These are phyloP conservation scores for Coprinellus micaceus DNA, from an alignment of 768 basidiomycete genomes.

Conservation along the genomic window DNA sequence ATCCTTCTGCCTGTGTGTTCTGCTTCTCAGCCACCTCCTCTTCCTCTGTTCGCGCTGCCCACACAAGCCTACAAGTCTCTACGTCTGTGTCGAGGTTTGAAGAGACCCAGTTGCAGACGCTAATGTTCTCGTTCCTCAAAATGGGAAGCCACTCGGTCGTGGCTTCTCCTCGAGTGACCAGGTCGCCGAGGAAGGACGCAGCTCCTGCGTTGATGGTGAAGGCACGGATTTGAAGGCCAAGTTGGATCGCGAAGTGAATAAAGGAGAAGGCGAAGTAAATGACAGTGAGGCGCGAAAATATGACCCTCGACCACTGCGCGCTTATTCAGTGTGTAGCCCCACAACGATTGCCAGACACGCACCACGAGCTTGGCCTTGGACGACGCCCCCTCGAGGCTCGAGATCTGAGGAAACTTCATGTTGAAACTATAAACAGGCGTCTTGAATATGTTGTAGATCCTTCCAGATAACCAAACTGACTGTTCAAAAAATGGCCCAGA, in stretches of 20 bases:
- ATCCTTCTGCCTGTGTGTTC: too few relatives aligned
- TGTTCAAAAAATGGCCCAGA: slow-evolving; percentile 4
- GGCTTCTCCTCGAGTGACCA: slow-evolving; percentile 49
- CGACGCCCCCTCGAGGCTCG: not conserved
- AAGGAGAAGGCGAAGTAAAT: slow-evolving; percentile 67
- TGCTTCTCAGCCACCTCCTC: too few relatives aligned
- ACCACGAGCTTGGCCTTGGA: slow-evolving; percentile 8
- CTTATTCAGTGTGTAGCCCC: too few relatives aligned
- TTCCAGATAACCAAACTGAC: too few relatives aligned
- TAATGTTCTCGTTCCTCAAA: slow-evolving; percentile 44
- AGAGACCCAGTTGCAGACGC: slow-evolving; percentile 56
- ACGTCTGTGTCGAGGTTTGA: slow-evolving; percentile 33
- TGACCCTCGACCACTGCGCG: slow-evolving; percentile 63
- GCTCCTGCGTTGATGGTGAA: slow-evolving; percentile 63
- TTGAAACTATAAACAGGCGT: not conserved
- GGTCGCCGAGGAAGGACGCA: slow-evolving; percentile 45
- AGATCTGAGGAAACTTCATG: slow-evolving; percentile 21
- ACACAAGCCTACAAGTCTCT: slow-evolving; percentile 50
- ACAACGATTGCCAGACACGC: too few relatives aligned
- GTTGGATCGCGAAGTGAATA: slow-evolving; percentile 62
- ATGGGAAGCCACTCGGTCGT: slow-evolving; percentile 50
- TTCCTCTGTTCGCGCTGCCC: slow-evolving; percentile 30
- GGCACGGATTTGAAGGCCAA: slow-evolving; percentile 64
- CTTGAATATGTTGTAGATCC: not conserved
- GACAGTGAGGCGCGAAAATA: slow-evolving; percentile 61